These are phyloP conservation scores for Salvia splendens DNA, from an alignment of 257 asterid species.

Conservation along the genomic window DNA sequence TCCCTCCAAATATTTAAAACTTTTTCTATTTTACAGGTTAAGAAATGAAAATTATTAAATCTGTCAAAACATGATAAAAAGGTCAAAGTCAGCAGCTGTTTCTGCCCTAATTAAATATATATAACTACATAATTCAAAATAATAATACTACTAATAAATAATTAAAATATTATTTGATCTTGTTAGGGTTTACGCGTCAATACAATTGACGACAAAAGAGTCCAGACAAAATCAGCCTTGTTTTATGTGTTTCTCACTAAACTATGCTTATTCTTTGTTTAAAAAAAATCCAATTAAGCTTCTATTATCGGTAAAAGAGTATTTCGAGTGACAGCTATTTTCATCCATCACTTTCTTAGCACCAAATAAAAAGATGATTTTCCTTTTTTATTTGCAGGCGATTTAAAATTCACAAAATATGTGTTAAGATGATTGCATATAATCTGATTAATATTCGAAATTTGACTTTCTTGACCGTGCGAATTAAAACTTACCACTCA, in stretches of 20 bases:
- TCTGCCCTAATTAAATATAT: slow-evolving; percentile 1
- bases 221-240: slow-evolving; percentile 56
- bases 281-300: too few species aligned
- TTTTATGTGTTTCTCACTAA: slow-evolving; percentile 44
- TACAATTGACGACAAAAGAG: slow-evolving; percentile 43
- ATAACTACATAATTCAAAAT: neutral
- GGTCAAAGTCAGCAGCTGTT: slow-evolving; percentile 65
- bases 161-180: slow-evolving; percentile 35
- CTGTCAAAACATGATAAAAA: slow-evolving; percentile 39
- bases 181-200: slow-evolving; percentile 62
- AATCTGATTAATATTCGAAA: too few species aligned
- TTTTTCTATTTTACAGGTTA: neutral
- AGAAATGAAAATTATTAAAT: slow-evolving; percentile 17
- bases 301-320: too few species aligned
- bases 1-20: slow-evolving; percentile 14
- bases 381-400: too few species aligned
- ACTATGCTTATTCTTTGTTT: neutral
- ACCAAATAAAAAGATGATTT: too few species aligned
- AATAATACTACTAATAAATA: neutral
- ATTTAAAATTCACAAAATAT: too few species aligned
- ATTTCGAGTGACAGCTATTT: too few species aligned
- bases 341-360: too few species aligned
- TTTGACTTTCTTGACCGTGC: too few species aligned
- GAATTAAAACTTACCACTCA: too few species aligned
- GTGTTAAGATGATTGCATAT: too few species aligned